Percentiles rank a stretch among this genome's conserved stretches.
Evolutionary conservation across 805 yeast genomes (phyloP).

Genomic region (Komagataella populi): DNA sequence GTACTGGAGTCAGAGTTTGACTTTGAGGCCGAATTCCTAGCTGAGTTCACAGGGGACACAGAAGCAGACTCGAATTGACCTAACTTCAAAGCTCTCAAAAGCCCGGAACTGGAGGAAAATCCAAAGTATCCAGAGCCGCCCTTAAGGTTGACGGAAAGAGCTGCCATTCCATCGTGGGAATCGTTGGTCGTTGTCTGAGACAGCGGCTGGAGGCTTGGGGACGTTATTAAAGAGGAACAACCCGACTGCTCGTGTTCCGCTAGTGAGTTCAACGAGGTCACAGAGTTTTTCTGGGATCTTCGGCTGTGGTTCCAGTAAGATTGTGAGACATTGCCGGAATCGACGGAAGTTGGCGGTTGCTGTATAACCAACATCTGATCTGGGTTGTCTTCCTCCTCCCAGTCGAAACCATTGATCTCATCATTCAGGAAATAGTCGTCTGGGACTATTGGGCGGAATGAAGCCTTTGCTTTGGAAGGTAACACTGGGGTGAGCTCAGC

Average conservation of each 20-base stretch:
- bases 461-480: not conserved
- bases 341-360: slow-evolving; percentile 5
- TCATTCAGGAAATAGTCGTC: slow-evolving; percentile 13
- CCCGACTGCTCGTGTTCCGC: slow-evolving; percentile 8
- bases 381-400: slow-evolving; percentile 38
- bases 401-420: slow-evolving; percentile 37
- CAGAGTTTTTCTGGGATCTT: slow-evolving; percentile 5
- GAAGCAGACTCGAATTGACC: not conserved
- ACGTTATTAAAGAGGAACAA: slow-evolving; percentile 3
- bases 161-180: slow-evolving; percentile 52
- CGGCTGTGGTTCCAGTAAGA: not conserved
- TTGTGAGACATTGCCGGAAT: not conserved
- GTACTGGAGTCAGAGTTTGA: not conserved
- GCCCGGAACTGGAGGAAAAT: slow-evolving; percentile 44
- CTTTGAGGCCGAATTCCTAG: not conserved
- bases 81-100: slow-evolving; percentile 27
- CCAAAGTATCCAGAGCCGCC: slow-evolving; percentile 48
- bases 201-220: not conserved
- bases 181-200: not conserved
- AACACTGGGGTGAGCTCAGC: not conserved
- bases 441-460: slow-evolving; percentile 11
- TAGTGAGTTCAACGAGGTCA: slow-evolving; percentile 7
- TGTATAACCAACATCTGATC: slow-evolving; percentile 5
- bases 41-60: not conserved
- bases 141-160: slow-evolving; percentile 25